Percentiles rank a stretch among this genome's conserved stretches.
Evolutionary conservation across 2,329 filamentous ascomycete genomes (phyloP).

Genomic region (Cladorrhinum sp.): DNA sequence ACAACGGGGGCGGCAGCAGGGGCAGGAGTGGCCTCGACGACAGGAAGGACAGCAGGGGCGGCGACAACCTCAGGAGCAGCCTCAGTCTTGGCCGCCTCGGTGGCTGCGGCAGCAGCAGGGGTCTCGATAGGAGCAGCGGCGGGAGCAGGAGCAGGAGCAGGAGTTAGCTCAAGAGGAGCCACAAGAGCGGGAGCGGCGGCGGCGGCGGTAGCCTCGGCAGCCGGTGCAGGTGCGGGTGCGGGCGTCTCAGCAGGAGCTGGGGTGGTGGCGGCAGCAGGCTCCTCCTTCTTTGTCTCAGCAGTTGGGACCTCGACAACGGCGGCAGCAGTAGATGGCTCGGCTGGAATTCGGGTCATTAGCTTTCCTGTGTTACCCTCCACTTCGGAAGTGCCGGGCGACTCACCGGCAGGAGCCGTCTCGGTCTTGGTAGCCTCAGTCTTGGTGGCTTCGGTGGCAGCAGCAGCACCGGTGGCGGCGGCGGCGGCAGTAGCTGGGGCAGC

Average conservation of each 20-base stretch:
- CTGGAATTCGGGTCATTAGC: conserved; percentile 8
- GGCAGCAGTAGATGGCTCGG: conserved; percentile 9
- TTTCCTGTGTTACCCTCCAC: background rate
- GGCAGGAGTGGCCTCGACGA: conserved; percentile 9
- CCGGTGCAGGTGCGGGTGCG: conserved; percentile 18
- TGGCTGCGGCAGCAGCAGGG: conserved; percentile 19
- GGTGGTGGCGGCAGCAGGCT: conserved; percentile 12
- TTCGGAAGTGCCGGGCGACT: conserved; percentile 13
- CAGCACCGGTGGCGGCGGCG: conserved; percentile 22
- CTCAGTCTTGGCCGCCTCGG: background rate
- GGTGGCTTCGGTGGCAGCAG: conserved; percentile 12
- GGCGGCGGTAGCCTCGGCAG: conserved; percentile 3
- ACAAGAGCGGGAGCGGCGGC: conserved; percentile 19
- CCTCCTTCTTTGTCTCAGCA: conserved; percentile 17
- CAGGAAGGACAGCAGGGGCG: conserved; percentile 5
- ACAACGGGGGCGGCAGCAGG: conserved; percentile 10
- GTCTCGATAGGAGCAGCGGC: conserved; percentile 21
- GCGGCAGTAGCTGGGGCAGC: conserved; percentile 28
- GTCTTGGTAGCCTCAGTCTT: conserved; percentile 30
- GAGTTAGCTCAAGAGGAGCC: background rate
- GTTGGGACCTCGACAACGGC: conserved; percentile 22
- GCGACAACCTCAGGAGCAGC: conserved; percentile 7
- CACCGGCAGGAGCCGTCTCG: conserved; percentile 31
- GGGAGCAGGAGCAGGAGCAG: conserved; percentile 15
- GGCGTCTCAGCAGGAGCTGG: conserved; percentile 28